Conservation (phyloP, 306 rosid genomes). For the Vigna mungo region DNA sequence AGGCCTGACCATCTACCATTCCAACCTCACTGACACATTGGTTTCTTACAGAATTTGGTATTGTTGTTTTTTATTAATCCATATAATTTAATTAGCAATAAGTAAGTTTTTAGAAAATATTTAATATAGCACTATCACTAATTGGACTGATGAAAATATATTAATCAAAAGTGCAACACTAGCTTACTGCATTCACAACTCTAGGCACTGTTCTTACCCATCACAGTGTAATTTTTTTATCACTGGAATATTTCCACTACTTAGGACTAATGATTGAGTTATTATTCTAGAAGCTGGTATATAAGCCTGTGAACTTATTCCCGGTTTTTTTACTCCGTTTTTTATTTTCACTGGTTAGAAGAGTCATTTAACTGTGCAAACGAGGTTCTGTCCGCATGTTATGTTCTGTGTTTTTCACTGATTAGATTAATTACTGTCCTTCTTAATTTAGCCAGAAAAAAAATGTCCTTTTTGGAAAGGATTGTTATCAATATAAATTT, state of each 20-base stretch:
- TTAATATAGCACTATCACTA: not conserved
- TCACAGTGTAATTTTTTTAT: not conserved
- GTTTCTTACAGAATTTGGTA: not conserved
- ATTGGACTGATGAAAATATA: not conserved
- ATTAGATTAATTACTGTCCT: constrained; percentile 21
- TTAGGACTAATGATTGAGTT: not conserved
- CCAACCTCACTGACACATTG: not conserved
- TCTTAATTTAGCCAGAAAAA: constrained; percentile 9
- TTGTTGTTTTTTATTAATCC: not conserved
- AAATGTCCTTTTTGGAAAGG: not conserved
- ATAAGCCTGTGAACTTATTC: not conserved
- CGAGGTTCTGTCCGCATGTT: constrained; percentile 16
- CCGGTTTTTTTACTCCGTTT: not conserved
- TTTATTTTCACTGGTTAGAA: not conserved
- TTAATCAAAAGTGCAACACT: not conserved
- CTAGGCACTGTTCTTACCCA: not conserved
- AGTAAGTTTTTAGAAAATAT: not conserved
- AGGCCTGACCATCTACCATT: not conserved
- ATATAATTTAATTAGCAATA: not conserved
- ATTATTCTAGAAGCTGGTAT: not conserved
- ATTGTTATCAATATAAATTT: constrained; percentile 4
- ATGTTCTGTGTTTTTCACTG: not conserved
- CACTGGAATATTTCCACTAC: not conserved
- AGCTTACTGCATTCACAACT: constrained; percentile 6
- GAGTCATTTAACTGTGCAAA: not conserved